Evolutionary conservation across 331 rosid species (phyloP).

Genomic region (Malus hybrid): DNA sequence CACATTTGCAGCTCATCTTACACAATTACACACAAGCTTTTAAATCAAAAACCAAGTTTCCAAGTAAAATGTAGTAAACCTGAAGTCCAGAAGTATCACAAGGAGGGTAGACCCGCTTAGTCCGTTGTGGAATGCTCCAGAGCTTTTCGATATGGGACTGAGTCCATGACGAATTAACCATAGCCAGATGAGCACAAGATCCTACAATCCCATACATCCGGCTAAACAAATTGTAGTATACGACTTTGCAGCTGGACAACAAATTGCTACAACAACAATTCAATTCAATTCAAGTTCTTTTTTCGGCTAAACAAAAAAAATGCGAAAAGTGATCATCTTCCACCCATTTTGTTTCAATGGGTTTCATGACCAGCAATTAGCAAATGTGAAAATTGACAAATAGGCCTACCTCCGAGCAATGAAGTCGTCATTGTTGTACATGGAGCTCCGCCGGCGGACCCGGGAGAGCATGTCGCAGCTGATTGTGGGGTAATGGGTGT

Average conservation of each 20-base stretch:
- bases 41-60: no score
- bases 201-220: conserved; percentile 80
- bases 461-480: conserved; percentile 89
- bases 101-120: conserved; percentile 87
- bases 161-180: conserved; percentile 99
- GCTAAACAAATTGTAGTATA: conserved; percentile 74
- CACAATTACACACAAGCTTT: not conserved
- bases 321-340: not conserved
- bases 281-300: not conserved
- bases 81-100: conserved; percentile 91
- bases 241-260: conserved; percentile 68
- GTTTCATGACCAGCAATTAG: not conserved
- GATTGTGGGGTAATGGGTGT: conserved; percentile 89
- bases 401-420: conserved; percentile 55
- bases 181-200: conserved; percentile 75
- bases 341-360: not conserved
- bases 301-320: not conserved
- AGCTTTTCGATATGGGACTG: conserved; percentile 69
- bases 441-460: conserved; percentile 51
- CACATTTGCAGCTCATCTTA: conserved; percentile 7
- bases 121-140: conserved; percentile 67
- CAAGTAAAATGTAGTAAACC: conserved; percentile 24
- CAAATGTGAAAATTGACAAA: not conserved
- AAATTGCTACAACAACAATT: conserved; percentile 47
- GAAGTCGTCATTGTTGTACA: conserved; percentile 71